Evolutionary conservation across 2,329 filamentous ascomycete species (phyloP), one percentile per base, ranked within the genome.

Genomic region (Cercospora citrullina): DNA sequence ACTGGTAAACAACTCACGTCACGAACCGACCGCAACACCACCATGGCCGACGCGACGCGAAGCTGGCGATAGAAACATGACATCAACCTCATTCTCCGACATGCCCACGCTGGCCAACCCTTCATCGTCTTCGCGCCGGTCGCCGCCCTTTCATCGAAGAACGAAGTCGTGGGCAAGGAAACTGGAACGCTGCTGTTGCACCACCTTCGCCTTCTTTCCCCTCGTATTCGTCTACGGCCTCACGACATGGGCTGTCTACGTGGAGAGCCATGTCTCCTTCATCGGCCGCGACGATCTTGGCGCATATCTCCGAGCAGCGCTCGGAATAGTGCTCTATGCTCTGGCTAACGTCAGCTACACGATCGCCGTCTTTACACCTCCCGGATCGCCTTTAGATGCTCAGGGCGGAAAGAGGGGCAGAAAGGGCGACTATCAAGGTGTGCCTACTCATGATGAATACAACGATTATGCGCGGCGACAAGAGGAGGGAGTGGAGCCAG

Each of bases 161-260:
- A 73, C 76, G 23, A 77, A 76, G 70, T 77, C 78, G 60, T 91
- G 87, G 84, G 90, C 87, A 60, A 86, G 91, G 71, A 87, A 86
- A 78, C 84, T 91, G 75, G 94, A 97, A 84, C 90, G 93, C 60
- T 90, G 87, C 76, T 97, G 93, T 84, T 98, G 94, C 82, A 83
- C 85, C 53, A 87, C 74, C 57, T 71, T 74, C 63, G 65, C 74
- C 66, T 68, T 72, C 71, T 69, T 73, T 53, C 65, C 73, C 31
- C 64, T 73, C 63, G 30, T 76, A 65, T 69, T 75, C 71, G 65
- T 74, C 18, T 72, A 73, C 60, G 68, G 70, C 64, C 80, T 97
- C 72, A 94, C 93, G n/a, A 91, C 91, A 10, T 99, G 95, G 95
- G 94, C 93, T 2, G 87, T 91, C n/a, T 97, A 91, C 86, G 93